Evolutionary conservation across 148 eudicot genomes (phyloP).

Genomic region (Salicornia ramosissima): DNA sequence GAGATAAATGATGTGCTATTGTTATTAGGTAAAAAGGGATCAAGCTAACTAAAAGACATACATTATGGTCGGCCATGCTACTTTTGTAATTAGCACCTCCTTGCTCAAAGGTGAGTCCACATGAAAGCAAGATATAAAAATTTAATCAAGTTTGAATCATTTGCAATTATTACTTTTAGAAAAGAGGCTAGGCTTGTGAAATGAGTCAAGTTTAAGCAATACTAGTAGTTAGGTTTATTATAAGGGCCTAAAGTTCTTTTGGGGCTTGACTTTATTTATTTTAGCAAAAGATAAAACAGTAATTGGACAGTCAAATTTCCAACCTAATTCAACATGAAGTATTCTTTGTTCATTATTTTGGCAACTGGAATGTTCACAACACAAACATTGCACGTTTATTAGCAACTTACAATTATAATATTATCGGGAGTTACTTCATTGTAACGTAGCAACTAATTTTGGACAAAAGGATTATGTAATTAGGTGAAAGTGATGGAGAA

Average conservation of each 20-base stretch:
- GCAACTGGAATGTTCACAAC: no score
- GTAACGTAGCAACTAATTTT: no score
- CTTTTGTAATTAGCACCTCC: slow-evolving; percentile 12
- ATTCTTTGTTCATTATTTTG: no score
- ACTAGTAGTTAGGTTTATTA: neutral
- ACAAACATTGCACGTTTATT: no score
- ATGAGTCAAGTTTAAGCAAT: slow-evolving; percentile 26
- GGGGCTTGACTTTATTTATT: neutral
- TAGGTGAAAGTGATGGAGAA: no score
- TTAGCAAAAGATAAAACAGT: neutral
- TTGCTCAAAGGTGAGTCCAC: neutral
- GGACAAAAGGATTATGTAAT: no score
- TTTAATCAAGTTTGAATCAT: slow-evolving; percentile 14
- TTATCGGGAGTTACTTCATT: no score
- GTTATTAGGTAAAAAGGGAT: slow-evolving; percentile 14
- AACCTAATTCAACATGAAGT: neutral
- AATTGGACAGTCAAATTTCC: neutral
- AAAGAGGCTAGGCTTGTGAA: neutral
- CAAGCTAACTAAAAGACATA: neutral
- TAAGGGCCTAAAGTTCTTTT: neutral
- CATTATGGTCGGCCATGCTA: slow-evolving; percentile 13
- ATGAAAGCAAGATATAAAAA: neutral
- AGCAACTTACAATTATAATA: no score
- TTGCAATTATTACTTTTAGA: neutral
- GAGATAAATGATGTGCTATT: neutral